Evolutionary conservation across 441 rosid species (phyloP).

Genomic region (Eutrema salsugineum): DNA sequence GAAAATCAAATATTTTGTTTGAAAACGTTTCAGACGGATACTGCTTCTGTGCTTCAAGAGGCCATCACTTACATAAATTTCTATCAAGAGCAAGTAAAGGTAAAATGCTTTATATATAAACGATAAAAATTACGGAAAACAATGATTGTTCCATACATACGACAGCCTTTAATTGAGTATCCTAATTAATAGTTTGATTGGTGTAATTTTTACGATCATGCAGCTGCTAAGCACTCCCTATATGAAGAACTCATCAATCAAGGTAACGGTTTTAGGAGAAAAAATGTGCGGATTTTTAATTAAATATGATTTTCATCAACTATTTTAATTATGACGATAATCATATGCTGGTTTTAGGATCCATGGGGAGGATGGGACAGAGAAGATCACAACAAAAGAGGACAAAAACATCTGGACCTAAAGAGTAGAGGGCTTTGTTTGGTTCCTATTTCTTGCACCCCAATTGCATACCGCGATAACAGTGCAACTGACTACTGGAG

Average conservation of each 20-base stretch:
- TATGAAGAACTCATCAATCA: constrained; percentile 51
- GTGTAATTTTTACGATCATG: constrained; percentile 11
- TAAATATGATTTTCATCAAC: neutral
- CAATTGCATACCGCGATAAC: constrained; percentile 56
- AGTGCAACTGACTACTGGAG: constrained; percentile 82
- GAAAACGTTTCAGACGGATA: constrained; percentile 60
- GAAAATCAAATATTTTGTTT: neutral
- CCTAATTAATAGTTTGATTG: neutral
- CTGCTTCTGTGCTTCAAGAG: constrained; percentile 84
- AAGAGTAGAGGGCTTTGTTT: constrained; percentile 80
- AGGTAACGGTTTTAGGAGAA: constrained; percentile 9
- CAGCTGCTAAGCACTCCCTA: constrained; percentile 81
- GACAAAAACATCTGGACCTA: constrained; percentile 44
- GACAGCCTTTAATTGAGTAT: neutral
- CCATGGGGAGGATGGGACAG: constrained; percentile 68
- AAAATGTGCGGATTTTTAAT: neutral
- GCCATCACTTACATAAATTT: constrained; percentile 75
- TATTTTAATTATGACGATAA: neutral
- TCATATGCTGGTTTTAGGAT: constrained; percentile 40
- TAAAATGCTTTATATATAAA: neutral
- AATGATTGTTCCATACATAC: neutral
- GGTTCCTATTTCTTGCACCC: constrained; percentile 70
- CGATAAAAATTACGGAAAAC: neutral
- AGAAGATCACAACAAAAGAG: constrained; percentile 45
- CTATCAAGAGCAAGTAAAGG: constrained; percentile 86